Percentiles rank a stretch among this genome's conserved stretches.
These are phyloP conservation scores for Russula compacta DNA, from an alignment of 768 basidiomycete species.

Conservation along the genomic window DNA sequence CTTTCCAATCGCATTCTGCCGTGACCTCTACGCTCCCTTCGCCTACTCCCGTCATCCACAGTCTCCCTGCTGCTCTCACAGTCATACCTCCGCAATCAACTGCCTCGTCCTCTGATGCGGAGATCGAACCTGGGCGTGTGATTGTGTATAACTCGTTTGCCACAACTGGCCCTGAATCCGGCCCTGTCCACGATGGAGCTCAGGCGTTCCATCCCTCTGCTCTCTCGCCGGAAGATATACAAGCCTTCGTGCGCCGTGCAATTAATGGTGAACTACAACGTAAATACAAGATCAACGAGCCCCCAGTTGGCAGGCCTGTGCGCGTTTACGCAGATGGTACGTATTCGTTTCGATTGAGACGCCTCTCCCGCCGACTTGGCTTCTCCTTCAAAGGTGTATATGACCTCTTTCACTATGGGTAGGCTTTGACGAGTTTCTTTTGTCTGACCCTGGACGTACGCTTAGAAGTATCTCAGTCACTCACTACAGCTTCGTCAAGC, in stretches of 20 bases:
- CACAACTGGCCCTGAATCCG: constrained; percentile 20
- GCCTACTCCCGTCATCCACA: constrained; percentile 4
- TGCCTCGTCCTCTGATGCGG: constrained; percentile 17
- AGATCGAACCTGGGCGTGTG: constrained; percentile 14
- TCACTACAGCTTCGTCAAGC: constrained; percentile 94
- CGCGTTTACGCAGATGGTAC: constrained; percentile 90
- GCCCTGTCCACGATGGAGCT: constrained; percentile 22
- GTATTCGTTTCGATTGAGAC: constrained; percentile 22
- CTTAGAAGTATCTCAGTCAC: constrained; percentile 48
- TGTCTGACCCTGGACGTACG: not conserved
- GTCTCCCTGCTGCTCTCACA: constrained; percentile 11
- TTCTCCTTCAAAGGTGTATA: constrained; percentile 63
- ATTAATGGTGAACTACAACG: constrained; percentile 62
- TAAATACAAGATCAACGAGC: constrained; percentile 77
- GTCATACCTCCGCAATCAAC: constrained; percentile 8
- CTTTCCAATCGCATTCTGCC: constrained; percentile 22
- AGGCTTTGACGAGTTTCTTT: constrained; percentile 23
- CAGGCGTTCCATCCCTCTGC: constrained; percentile 51
- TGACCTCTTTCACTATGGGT: constrained; percentile 97
- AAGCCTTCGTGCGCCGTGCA: constrained; percentile 62
- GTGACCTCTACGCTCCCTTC: constrained; percentile 20
- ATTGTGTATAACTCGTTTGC: not conserved
- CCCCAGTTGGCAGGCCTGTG: constrained; percentile 70
- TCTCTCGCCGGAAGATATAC: constrained; percentile 70
- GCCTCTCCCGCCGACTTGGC: not conserved